Evolutionary conservation across 208 protist genomes (phyloP).

Genomic region (Perkinsela sp.): DNA sequence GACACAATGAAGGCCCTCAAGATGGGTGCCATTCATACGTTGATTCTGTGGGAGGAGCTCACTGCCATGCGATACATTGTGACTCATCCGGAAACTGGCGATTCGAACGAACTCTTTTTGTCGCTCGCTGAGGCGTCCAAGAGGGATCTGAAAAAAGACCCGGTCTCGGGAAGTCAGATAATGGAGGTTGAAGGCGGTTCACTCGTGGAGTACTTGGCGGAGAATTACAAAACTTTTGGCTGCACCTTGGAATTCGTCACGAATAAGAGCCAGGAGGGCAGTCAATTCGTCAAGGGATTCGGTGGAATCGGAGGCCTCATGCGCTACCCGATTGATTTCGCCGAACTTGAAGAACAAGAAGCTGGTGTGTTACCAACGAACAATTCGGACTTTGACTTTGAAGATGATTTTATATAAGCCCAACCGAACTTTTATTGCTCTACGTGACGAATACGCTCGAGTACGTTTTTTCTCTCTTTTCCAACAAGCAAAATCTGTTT

Average conservation of each 20-base stretch:
- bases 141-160: conserved; percentile 49
- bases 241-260: conserved; percentile 73
- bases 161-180: conserved; percentile 13
- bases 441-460: too few species aligned
- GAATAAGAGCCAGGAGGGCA: conserved; percentile 81
- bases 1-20: conserved; percentile 89
- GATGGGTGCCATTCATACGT: conserved; percentile 82
- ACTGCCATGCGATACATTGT: conserved; percentile 59
- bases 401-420: conserved; percentile 71
- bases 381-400: conserved; percentile 55
- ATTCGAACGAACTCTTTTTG: conserved; percentile 20
- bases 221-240: conserved; percentile 93
- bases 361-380: conserved; percentile 14
- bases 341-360: conserved; percentile 52
- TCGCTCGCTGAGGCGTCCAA: conserved; percentile 27
- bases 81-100: conserved; percentile 31
- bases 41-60: conserved; percentile 96
- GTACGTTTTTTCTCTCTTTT: too few species aligned
- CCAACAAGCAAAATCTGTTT: too few species aligned
- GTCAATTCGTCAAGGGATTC: conserved; percentile 91
- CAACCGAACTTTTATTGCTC: too few species aligned
- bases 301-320: conserved; percentile 81
- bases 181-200: conserved; percentile 55
- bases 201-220: conserved; percentile 92
- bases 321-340: conserved; percentile 60